Evolutionary conservation across 2,329 filamentous ascomycete genomes (phyloP), one percentile per base, ranked within the genome.

Genomic region (Colletotrichum costaricense): DNA sequence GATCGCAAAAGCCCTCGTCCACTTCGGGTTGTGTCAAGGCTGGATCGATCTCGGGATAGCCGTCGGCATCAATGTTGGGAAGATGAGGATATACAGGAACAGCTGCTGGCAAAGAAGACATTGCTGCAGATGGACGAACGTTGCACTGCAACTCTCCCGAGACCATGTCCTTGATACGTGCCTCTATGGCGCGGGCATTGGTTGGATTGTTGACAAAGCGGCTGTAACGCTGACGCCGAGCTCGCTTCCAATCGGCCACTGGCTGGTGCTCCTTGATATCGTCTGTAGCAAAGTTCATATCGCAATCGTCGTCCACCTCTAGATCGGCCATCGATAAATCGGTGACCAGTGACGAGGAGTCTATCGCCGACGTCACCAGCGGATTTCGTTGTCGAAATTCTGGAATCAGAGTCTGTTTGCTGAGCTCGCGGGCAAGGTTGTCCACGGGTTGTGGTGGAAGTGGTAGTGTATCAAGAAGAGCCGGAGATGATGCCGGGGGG

Each of bases 1-100:
- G 63, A 4, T 66, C 74, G 30, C 64, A 63, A 26, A 75, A 74
- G 46, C 64, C 62, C 19, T 75, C 74, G 42, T 75, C 74, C 28
- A 52, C n/a, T 67, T 67, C 72, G 24, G 52, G 24, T 11, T 22
- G 24, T 7, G n/a, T 35, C 19, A 30, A 19, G 19, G 38, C 57
- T 5, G 26, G 16, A 22, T 59, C 65, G n/a, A 35, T 26, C 5
- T 28, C 24, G 7, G 63, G 42, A 33, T n/a, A 52, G 9, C 19
- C 49, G 63, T 63, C 72, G n/a, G 62, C 68, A 42, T 63, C 52
- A 14, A 72, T 62, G 19, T 58, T 26, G 4, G 68, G 38, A 11
- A 59, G 30, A 5, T 58, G 26, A 14, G 67, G 57, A 52, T 63
- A 62, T 12, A 54, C 38, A 16, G 62, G 49, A 6, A 57, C 30